Conservation (phyloP, 345 rosid species). For the Rubroshorea leprosula region DNA sequence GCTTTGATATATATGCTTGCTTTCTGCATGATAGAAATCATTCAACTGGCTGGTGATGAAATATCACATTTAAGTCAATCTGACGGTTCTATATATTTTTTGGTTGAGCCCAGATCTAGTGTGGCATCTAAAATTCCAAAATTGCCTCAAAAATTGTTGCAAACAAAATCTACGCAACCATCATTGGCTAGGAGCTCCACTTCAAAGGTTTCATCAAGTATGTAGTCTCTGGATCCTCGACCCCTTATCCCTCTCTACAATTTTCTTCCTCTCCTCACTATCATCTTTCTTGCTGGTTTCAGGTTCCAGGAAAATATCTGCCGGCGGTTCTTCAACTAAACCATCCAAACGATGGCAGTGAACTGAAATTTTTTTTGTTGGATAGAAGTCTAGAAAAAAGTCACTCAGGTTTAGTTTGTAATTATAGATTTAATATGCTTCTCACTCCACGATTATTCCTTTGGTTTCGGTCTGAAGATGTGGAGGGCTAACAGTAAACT, state of each 20-base stretch:
- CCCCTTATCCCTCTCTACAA: background rate
- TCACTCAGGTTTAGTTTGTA: constrained; percentile 1
- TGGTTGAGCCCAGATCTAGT: constrained; percentile 23
- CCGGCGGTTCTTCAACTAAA: constrained; percentile 27
- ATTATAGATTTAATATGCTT: constrained; percentile 7
- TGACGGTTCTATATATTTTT: constrained; percentile 1
- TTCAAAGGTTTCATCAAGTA: constrained; percentile 56
- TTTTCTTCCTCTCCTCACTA: background rate
- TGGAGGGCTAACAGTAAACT: too few relatives aligned
- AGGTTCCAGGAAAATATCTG: constrained; percentile 32
- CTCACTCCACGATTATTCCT: background rate
- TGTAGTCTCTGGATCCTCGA: constrained; percentile 1
- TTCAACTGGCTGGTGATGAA: background rate
- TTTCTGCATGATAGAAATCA: background rate
- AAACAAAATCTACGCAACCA: constrained; percentile 43
- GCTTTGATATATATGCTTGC: background rate
- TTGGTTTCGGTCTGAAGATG: too few relatives aligned
- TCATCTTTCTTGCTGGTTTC: constrained; percentile 1
- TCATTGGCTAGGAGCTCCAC: constrained; percentile 43
- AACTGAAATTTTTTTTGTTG: background rate
- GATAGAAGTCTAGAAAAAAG: background rate
- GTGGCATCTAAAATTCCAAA: constrained; percentile 53
- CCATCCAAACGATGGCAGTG: constrained; percentile 33
- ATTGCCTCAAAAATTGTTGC: constrained; percentile 39
- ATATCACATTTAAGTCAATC: background rate